A percentile compares a stretch with the other conserved stretches of the same genome.
These are phyloP conservation scores for Nicotiana sylvestris DNA, from an alignment of 257 asterid species.

Conservation along the genomic window DNA sequence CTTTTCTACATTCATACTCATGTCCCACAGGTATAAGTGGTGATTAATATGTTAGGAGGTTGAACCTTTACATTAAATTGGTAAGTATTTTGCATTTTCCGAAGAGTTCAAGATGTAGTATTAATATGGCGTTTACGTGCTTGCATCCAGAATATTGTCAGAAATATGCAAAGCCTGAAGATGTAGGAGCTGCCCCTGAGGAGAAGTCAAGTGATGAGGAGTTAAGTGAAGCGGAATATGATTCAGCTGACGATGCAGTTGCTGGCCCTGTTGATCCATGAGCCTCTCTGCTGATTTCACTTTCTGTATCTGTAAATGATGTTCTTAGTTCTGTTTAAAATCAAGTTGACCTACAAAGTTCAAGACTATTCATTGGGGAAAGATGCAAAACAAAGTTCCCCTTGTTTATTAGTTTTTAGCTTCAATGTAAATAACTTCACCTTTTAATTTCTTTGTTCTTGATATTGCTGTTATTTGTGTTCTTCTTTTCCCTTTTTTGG, in stretches of 20 bases:
- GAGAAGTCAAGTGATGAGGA: slow-evolving; percentile 84
- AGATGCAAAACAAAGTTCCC: slow-evolving; percentile 27
- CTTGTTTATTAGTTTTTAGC: slow-evolving; percentile 17
- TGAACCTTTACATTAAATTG: background rate
- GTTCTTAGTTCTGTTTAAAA: slow-evolving; percentile 19
- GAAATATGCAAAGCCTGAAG: slow-evolving; percentile 90
- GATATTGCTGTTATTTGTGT: background rate
- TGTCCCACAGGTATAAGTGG: background rate
- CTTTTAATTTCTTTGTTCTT: background rate
- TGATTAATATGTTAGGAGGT: background rate
- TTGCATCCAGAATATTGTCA: slow-evolving; percentile 65
- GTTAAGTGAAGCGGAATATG: slow-evolving; percentile 68
- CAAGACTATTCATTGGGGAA: slow-evolving; percentile 39
- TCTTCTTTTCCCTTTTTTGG: background rate
- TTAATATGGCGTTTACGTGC: background rate
- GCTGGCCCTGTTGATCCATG: slow-evolving; percentile 73
- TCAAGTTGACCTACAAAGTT: slow-evolving; percentile 21
- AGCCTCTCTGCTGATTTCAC: background rate
- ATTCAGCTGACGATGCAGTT: slow-evolving; percentile 66
- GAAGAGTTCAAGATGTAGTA: background rate
- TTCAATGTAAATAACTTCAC: slow-evolving; percentile 32
- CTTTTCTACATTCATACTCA: background rate
- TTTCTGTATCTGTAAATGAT: slow-evolving; percentile 35
- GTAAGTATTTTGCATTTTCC: background rate
- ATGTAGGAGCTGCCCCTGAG: slow-evolving; percentile 58